phyloP scores from a whole-genome alignment of 2,329 filamentous ascomycete genomes.

The Aureobasidium sp. region DNA sequence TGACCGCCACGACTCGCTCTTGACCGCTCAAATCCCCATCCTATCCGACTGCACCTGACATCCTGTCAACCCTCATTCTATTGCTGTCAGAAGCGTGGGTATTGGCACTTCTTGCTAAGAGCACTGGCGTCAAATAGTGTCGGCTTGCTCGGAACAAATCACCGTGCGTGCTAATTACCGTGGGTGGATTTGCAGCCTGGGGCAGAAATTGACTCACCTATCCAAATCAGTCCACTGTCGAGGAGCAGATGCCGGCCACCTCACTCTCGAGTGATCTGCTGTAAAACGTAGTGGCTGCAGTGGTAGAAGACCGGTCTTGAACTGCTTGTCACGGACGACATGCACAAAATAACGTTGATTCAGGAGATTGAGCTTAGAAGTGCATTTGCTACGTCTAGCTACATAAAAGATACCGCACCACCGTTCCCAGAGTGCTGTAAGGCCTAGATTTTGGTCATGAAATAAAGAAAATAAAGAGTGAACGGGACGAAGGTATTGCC shows the following conservation, averaged over 20 bases:
- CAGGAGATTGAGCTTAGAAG: neutral
- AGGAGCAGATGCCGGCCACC: neutral
- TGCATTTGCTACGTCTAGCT: conserved; percentile 11
- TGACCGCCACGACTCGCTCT: neutral
- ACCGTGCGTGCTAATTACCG: conserved; percentile 7
- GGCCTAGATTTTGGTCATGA: conserved; percentile 11
- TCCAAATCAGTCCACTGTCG: neutral
- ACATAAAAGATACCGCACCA: conserved; percentile 4
- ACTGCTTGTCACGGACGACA: neutral
- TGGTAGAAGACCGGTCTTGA: neutral
- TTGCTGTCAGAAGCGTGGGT: neutral
- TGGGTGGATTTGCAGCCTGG: neutral
- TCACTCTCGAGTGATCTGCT: neutral
- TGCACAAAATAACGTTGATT: too few relatives aligned
- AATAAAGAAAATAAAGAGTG: conserved; percentile 13
- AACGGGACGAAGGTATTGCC: conserved; percentile 9
- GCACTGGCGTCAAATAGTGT: neutral
- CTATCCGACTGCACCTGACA: neutral
- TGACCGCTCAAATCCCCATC: neutral
- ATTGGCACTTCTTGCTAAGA: neutral
- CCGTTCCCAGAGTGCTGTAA: conserved; percentile 8
- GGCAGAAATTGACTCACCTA: neutral
- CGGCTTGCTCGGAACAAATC: neutral
- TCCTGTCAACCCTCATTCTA: neutral
- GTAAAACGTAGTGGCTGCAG: neutral